A percentile compares a stretch with the other conserved stretches of the same genome.
Conservation (phyloP, 768 basidiomycete species). For the Steccherinum ochraceum region DNA sequence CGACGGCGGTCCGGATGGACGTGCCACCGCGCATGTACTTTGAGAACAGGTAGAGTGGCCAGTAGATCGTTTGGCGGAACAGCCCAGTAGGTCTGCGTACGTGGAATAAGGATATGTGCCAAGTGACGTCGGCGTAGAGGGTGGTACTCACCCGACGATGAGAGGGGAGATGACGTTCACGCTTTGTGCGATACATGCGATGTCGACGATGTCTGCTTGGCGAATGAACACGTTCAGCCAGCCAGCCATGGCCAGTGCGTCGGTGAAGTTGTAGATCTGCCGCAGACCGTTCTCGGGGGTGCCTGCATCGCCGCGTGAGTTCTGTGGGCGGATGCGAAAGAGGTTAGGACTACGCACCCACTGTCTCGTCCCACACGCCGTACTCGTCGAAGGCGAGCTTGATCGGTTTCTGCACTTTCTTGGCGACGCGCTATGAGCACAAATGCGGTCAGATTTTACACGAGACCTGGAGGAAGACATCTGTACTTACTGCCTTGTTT, state of each 20-base stretch:
- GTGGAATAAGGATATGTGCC: no score
- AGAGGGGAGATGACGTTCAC: conserved; percentile 43
- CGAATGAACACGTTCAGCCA: conserved; percentile 60
- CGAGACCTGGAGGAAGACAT: no score
- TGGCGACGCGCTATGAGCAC: conserved; percentile 16
- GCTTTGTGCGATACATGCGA: conserved; percentile 56
- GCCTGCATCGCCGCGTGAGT: conserved; percentile 1
- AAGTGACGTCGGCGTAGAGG: no score
- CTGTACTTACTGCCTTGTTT: no score
- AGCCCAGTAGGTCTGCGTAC: no score
- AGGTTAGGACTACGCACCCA: conserved; percentile 10
- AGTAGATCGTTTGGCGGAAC: no score
- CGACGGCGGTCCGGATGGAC: conserved; percentile 33
- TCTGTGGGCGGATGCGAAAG: neutral
- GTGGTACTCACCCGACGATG: conserved; percentile 24
- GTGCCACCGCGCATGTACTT: conserved; percentile 48
- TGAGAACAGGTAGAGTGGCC: no score
- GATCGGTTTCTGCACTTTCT: conserved; percentile 14
- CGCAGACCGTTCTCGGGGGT: conserved; percentile 18
- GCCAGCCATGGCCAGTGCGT: conserved; percentile 40
- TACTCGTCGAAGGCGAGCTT: conserved; percentile 21
- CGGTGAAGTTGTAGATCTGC: conserved; percentile 18
- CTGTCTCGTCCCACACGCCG: conserved; percentile 21
- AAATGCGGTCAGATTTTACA: no score
- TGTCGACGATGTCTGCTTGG: conserved; percentile 51